These are phyloP conservation scores for Boletus vinaceobasis DNA, from an alignment of 768 basidiomycete species.

Conservation along the genomic window DNA sequence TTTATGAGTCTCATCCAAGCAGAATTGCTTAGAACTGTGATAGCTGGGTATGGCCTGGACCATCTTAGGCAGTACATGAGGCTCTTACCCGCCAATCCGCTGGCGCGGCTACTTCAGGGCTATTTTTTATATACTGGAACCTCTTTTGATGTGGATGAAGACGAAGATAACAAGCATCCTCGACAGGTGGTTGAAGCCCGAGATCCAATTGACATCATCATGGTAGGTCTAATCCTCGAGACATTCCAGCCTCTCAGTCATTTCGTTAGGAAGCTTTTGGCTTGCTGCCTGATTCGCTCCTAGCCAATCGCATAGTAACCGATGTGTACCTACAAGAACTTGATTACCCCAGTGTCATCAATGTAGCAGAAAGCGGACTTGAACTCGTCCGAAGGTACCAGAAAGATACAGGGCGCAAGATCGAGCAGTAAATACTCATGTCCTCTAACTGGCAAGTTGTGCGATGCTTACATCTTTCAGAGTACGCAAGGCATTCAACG, in stretches of 20 bases:
- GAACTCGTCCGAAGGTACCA: conserved; percentile 53
- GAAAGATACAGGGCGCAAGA: conserved; percentile 51
- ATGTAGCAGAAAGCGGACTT: conserved; percentile 68
- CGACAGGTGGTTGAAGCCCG: conserved; percentile 26
- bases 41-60: conserved; percentile 60
- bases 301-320: conserved; percentile 64
- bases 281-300: conserved; percentile 49
- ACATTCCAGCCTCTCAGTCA: conserved; percentile 2
- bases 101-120: conserved; percentile 57
- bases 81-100: conserved; percentile 58
- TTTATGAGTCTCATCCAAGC: not conserved
- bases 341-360: conserved; percentile 74
- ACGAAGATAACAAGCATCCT: conserved; percentile 16
- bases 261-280: conserved; percentile 52
- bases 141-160: conserved; percentile 39
- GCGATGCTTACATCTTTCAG: conserved; percentile 37
- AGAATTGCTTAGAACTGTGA: conserved; percentile 1
- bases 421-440: conserved; percentile 41
- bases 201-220: conserved; percentile 59
- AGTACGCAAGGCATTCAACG: conserved; percentile 63
- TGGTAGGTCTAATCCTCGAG: conserved; percentile 43
- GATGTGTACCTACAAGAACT: conserved; percentile 63
- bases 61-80: conserved; percentile 57
- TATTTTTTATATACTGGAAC: conserved; percentile 65
- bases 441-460: not conserved